Conservation (phyloP, 768 basidiomycete species). For the Tubosaeta sp. region DNA sequence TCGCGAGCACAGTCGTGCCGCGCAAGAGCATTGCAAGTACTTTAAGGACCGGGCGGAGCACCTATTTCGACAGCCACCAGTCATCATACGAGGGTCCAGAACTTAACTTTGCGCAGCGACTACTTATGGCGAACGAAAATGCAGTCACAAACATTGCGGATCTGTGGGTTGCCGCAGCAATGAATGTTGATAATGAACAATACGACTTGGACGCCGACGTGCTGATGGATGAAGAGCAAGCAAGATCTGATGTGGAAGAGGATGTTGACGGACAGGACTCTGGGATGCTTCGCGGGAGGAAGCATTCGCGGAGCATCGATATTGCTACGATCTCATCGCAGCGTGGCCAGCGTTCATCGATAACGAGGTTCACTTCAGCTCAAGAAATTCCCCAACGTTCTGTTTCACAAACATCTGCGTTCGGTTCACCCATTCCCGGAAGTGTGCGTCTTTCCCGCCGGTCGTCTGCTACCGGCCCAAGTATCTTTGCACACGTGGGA, state of each 20-base stretch:
- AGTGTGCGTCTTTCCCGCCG: conserved; percentile 41
- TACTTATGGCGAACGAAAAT: conserved; percentile 91
- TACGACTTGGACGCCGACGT: conserved; percentile 43
- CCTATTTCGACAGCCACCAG: conserved; percentile 39
- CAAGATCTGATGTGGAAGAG: conserved; percentile 45
- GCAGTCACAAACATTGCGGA: conserved; percentile 93
- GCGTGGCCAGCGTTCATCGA: conserved; percentile 20
- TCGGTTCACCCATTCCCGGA: conserved; percentile 31
- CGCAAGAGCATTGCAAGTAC: conserved; percentile 54
- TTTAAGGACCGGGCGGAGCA: conserved; percentile 48
- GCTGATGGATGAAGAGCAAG: conserved; percentile 22
- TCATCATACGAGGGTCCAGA: conserved; percentile 45
- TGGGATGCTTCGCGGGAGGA: conserved; percentile 15
- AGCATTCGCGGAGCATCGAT: conserved; percentile 11
- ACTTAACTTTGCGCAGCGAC: conserved; percentile 82
- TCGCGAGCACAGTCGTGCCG: conserved; percentile 46
- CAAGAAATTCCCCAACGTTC: conserved; percentile 32
- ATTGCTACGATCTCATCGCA: conserved; percentile 22
- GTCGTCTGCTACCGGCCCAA: conserved; percentile 57
- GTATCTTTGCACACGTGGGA: conserved; percentile 82
- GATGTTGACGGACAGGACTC: conserved; percentile 31
- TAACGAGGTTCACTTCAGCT: conserved; percentile 23
- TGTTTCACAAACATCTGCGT: conserved; percentile 22
- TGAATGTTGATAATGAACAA: conserved; percentile 88
- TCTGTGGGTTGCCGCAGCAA: conserved; percentile 95